These are phyloP conservation scores for Ramalina intermedia DNA, from an alignment of 495 filamentous ascomycete species.

Conservation along the genomic window DNA sequence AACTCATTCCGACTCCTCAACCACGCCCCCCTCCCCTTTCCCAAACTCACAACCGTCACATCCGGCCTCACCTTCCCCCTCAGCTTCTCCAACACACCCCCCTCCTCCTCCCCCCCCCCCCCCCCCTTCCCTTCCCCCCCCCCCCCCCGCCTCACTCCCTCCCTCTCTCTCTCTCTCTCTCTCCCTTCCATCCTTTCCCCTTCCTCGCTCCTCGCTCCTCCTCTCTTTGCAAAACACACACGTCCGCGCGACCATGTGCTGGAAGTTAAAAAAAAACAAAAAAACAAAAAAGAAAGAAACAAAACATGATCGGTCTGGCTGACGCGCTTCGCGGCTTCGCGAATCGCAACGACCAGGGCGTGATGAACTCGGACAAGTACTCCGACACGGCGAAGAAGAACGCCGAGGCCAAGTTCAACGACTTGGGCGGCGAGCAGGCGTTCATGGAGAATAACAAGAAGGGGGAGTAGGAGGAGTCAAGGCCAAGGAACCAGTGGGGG, in stretches of 20 bases:
- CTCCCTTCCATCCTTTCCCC: no score
- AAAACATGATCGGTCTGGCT: no score
- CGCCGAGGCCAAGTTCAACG: constrained; percentile 5
- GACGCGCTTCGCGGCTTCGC: no score
- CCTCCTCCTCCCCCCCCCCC: constrained; percentile 10
- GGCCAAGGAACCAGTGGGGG: no score
- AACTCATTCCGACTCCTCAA: constrained; percentile 32
- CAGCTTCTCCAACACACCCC: constrained; percentile 25
- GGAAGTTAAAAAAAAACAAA: no score
- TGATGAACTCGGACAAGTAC: constrained; percentile 4
- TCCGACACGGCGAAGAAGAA: constrained; percentile 4
- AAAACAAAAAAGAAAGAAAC: no score
- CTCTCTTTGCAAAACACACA: no score
- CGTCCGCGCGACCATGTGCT: no score
- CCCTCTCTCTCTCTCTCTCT: constrained; percentile 1
- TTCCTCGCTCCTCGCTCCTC: no score
- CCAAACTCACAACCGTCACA: constrained; percentile 36
- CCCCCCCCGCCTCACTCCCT: not conserved
- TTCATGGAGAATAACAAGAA: constrained; percentile 13
- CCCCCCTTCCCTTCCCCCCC: not conserved
- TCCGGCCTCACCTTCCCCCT: constrained; percentile 26
- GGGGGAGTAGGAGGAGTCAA: constrained; percentile 3
- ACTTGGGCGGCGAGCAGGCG: constrained; percentile 10
- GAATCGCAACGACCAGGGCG: no score
- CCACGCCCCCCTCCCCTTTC: constrained; percentile 36